Evolutionary conservation across 2,329 filamentous ascomycete species (phyloP).

Genomic region (Aaosphaeria pasadenensis): DNA sequence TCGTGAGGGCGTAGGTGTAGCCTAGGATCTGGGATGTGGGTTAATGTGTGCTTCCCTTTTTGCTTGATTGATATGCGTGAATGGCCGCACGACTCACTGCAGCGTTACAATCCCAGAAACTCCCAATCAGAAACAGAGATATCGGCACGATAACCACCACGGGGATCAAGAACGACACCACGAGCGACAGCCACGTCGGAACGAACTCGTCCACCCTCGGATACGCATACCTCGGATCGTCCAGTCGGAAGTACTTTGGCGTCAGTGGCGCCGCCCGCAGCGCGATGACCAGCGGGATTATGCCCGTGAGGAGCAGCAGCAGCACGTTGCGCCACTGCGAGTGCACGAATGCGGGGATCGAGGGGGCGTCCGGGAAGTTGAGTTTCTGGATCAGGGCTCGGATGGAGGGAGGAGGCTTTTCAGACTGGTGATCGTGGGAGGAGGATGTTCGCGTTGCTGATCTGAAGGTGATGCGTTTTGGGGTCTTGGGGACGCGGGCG

Average conservation of each 20-base stretch:
- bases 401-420: too few species aligned
- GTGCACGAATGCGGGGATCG: neutral
- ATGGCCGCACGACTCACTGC: slow-evolving; percentile 35
- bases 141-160: slow-evolving; percentile 60
- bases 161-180: slow-evolving; percentile 62
- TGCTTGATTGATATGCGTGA: neutral
- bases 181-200: slow-evolving; percentile 62
- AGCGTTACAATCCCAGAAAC: slow-evolving; percentile 56
- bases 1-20: slow-evolving; percentile 26
- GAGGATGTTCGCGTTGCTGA: too few species aligned
- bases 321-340: neutral
- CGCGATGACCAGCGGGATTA: neutral
- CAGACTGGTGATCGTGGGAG: too few species aligned
- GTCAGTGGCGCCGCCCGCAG: neutral
- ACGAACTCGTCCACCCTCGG: slow-evolving; percentile 67
- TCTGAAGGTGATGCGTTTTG: too few species aligned
- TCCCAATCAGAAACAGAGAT: slow-evolving; percentile 55
- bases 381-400: too few species aligned
- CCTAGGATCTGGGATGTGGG: slow-evolving; percentile 19
- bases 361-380: neutral
- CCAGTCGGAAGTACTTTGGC: neutral
- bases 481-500: too few species aligned
- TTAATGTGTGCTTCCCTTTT: too few species aligned
- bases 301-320: neutral
- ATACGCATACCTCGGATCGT: slow-evolving; percentile 59